These are phyloP conservation scores for Sisymbrium irio DNA, from an alignment of 345 rosid genomes.

Conservation along the genomic window DNA sequence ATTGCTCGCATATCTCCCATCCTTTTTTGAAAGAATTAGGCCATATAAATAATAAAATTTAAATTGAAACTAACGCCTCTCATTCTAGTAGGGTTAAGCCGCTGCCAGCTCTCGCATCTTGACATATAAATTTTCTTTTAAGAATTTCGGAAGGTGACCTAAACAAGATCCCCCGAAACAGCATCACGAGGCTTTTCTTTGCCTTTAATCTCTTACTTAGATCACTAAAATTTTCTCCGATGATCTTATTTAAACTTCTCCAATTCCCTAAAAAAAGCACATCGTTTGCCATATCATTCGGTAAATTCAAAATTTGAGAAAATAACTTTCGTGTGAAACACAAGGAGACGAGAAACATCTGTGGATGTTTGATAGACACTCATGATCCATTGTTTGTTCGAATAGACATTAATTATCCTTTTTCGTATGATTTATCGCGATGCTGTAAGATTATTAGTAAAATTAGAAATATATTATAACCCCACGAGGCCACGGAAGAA, in stretches of 20 bases:
- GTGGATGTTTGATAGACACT: constrained; percentile 21
- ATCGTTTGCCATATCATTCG: neutral
- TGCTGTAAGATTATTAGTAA: neutral
- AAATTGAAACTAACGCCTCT: no score
- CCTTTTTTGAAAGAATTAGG: no score
- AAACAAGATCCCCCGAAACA: neutral
- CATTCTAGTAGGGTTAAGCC: neutral
- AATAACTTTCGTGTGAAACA: neutral
- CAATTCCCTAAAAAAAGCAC: neutral
- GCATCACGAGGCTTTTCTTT: neutral
- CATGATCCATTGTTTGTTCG: constrained; percentile 14
- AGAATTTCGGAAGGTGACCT: neutral
- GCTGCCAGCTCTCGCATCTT: neutral
- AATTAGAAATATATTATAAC: neutral
- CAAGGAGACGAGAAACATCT: constrained; percentile 4
- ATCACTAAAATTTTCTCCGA: neutral
- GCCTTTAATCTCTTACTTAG: neutral
- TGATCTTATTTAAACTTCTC: neutral
- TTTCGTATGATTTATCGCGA: neutral
- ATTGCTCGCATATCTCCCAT: neutral
- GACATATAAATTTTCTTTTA: neutral
- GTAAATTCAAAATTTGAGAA: neutral
- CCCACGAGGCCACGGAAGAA: neutral
- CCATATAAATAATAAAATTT: no score
- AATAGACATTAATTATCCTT: constrained; percentile 12